A percentile compares a stretch with the other conserved stretches of the same genome.
Evolutionary conservation across 2,329 filamentous ascomycete species (phyloP).

Genomic region (Aureobasidium vineae): DNA sequence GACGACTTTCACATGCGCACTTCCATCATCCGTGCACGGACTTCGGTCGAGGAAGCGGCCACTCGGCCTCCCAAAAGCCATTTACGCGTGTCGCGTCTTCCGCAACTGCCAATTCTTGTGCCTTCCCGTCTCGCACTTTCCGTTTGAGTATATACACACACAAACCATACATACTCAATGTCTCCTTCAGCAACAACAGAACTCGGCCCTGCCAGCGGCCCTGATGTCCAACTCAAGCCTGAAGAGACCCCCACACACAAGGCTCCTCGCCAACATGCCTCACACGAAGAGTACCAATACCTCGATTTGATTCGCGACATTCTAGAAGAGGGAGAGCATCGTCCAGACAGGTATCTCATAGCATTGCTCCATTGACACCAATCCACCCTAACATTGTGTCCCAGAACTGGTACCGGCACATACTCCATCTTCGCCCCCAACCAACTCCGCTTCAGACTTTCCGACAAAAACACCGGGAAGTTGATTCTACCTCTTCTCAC

Average conservation of each 20-base stretch:
- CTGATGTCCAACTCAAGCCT: constrained; percentile 31
- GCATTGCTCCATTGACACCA: neutral
- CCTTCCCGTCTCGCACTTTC: neutral
- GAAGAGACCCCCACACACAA: constrained; percentile 31
- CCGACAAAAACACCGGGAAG: constrained; percentile 49
- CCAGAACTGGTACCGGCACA: constrained; percentile 88
- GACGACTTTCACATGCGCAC: constrained; percentile 22
- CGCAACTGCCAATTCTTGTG: neutral
- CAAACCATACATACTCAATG: constrained; percentile 31
- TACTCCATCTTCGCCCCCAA: constrained; percentile 83
- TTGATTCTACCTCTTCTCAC: constrained; percentile 88
- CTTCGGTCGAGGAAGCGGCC: neutral
- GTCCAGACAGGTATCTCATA: constrained; percentile 71
- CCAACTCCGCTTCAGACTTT: constrained; percentile 83
- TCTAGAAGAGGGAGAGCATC: constrained; percentile 76
- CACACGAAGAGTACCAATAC: constrained; percentile 91
- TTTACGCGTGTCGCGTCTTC: constrained; percentile 21
- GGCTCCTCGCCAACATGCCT: constrained; percentile 30
- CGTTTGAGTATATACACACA: neutral
- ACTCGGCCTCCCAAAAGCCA: neutral
- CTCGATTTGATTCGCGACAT: constrained; percentile 85
- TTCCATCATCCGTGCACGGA: constrained; percentile 14
- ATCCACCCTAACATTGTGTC: neutral
- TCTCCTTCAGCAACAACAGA: constrained; percentile 36
- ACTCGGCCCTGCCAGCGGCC: constrained; percentile 34